Base-by-base conservation (phyloP, 2,329 filamentous ascomycete genomes). In the Fusarium subglutinans region DNA sequence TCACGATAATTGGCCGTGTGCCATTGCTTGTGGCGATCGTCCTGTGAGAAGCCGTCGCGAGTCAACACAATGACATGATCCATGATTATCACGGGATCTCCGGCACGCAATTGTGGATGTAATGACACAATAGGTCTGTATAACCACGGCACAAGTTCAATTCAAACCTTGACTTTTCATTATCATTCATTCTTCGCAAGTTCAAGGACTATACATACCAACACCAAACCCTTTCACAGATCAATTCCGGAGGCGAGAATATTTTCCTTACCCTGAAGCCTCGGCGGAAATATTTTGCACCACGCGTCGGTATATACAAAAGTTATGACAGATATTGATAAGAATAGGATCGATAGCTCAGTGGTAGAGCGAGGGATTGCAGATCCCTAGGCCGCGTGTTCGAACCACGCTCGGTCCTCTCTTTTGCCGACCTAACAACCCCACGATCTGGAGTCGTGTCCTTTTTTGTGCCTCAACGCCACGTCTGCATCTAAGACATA, bases 361-460 rank as follows among this genome's bases (percentile, higher is more conserved):
- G 71, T 57, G 71, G 71, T 73, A 73, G 70, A 73, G 71, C 71
- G 71, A 71, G 71, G 67, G 71, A 73, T 73, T 73, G 71, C 71
- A 73, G 70, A 73, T 73, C 70, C 66, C 66, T 70, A 73, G 70
- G 70, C 48, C 70, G 70, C 70, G 70, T 73, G 70, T 73, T 73
- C 70, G 70, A 73, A 57, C 66, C 71, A 73, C 71, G 71, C 70
- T 73, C 71, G 71, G 66, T 73, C 71, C 71, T 73, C 11, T 13
- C 53, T 74, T 73, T 74, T 72, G 48, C 48, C 28, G 38, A 30
- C 9, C 6, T 7, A 18, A 17, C 41, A 35, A 24, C 20, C 24
- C 24, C 30, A 28, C 30, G 60, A 35, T 13, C 9, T n/a, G 47
- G 45, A 20, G 47, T 51, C 35, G 26, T 58, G 28, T 65, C 13